phyloP scores from a whole-genome alignment of 148 eudicot genomes.

The Amaranthus cruentus region DNA sequence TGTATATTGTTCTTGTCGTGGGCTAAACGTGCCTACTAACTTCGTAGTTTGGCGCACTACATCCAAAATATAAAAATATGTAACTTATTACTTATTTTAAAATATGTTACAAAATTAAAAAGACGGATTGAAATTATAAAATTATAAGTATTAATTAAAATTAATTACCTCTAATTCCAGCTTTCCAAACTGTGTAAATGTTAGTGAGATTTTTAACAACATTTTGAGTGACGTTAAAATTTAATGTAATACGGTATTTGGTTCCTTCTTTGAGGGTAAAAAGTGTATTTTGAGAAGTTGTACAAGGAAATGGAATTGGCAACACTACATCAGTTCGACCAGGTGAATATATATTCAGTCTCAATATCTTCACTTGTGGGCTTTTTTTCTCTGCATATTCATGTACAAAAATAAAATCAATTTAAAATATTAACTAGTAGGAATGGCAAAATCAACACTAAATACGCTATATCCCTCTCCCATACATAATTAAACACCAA shows the following conservation, averaged over 20 bases:
- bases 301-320: constrained; percentile 26
- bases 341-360: constrained; percentile 28
- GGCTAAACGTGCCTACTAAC: constrained; percentile 31
- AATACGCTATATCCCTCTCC: not conserved
- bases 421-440: not conserved
- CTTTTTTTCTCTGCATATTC: constrained; percentile 14
- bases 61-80: not conserved
- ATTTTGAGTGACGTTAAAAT: constrained; percentile 22
- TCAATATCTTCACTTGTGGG: constrained; percentile 33
- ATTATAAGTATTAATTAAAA: not conserved
- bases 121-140: not conserved
- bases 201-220: constrained; percentile 25
- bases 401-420: not conserved
- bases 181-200: constrained; percentile 36
- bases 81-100: too few species aligned
- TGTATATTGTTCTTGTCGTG: constrained; percentile 33
- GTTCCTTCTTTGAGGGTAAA: constrained; percentile 41
- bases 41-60: constrained; percentile 35
- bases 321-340: constrained; percentile 32
- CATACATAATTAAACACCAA: not conserved
- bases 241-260: constrained; percentile 31
- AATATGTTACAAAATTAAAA: not conserved
- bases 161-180: constrained; percentile 35
- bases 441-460: not conserved
- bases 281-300: constrained; percentile 29